These are phyloP conservation scores for Leucogyrophana mollusca DNA, from an alignment of 768 basidiomycete species.

Conservation along the genomic window DNA sequence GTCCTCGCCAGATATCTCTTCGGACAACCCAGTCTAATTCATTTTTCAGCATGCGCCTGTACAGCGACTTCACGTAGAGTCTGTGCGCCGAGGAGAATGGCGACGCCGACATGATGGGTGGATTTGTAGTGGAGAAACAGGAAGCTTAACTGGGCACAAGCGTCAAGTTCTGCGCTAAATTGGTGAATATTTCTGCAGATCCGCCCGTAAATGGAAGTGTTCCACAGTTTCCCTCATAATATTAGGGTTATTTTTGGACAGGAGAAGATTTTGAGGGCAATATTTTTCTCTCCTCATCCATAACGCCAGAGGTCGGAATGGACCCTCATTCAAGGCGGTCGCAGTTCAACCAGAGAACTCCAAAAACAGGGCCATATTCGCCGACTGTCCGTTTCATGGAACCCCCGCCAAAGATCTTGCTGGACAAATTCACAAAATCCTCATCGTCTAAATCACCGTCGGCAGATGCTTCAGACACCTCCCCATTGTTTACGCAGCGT, in stretches of 20 bases:
- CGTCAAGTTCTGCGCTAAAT: neutral
- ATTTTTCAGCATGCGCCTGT: conserved; percentile 84
- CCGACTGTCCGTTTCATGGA: conserved; percentile 48
- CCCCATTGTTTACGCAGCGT: conserved; percentile 31
- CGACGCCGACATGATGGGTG: conserved; percentile 49
- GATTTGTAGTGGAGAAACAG: conserved; percentile 4
- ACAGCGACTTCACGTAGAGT: conserved; percentile 88
- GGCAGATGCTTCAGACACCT: conserved; percentile 7
- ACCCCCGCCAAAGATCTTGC: conserved; percentile 34
- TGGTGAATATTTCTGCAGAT: conserved; percentile 10
- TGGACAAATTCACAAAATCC: conserved; percentile 45
- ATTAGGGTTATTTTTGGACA: neutral
- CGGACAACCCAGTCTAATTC: conserved; percentile 88
- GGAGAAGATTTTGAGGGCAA: neutral
- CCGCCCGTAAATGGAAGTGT: conserved; percentile 13
- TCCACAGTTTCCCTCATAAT: neutral
- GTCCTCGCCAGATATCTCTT: conserved; percentile 81
- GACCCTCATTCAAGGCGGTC: conserved; percentile 75
- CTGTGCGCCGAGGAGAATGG: conserved; percentile 76
- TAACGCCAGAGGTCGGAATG: conserved; percentile 38
- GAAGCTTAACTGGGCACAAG: neutral
- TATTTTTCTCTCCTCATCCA: neutral
- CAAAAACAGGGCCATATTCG: conserved; percentile 61
- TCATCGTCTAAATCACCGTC: conserved; percentile 24
- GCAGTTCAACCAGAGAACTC: conserved; percentile 72